Conservation (phyloP, 768 basidiomycete species). For the Polyporus arcularius region DNA sequence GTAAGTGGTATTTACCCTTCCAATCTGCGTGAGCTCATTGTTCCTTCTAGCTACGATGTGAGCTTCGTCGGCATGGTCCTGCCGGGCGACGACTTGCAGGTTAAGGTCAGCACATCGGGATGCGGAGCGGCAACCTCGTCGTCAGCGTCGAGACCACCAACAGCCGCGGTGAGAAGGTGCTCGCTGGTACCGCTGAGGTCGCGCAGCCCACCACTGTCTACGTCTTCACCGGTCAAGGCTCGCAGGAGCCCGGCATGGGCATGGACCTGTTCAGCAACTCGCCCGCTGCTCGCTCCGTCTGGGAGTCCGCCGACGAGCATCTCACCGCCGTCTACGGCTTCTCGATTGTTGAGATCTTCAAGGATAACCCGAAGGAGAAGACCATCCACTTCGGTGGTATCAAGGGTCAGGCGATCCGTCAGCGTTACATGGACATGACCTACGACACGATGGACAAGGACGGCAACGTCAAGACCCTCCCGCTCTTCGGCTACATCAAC, state of each 20-base stretch:
- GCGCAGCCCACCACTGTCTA: constrained; percentile 91
- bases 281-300: constrained; percentile 92
- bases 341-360: constrained; percentile 98
- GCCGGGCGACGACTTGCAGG: constrained; percentile 83
- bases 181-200: constrained; percentile 92
- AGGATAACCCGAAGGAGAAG: constrained; percentile 97
- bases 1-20: constrained; percentile 44
- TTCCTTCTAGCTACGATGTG: constrained; percentile 73
- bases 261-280: constrained; percentile 97
- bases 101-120: constrained; percentile 87
- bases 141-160: constrained; percentile 88
- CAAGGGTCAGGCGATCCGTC: constrained; percentile 96
- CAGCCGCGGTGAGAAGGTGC: constrained; percentile 83
- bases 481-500: constrained; percentile 95
- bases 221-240: constrained; percentile 98
- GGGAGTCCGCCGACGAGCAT: constrained; percentile 95
- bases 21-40: not conserved
- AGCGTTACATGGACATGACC: constrained; percentile 99
- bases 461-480: constrained; percentile 93
- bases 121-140: constrained; percentile 92
- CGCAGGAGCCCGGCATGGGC: constrained; percentile 98
- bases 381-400: constrained; percentile 99
- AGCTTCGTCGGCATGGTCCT: constrained; percentile 97
- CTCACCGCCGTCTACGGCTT: constrained; percentile 95
- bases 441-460: constrained; percentile 98